Percentiles rank a stretch among this genome's conserved stretches.
phyloP scores from a whole-genome alignment of 2,329 filamentous ascomycete genomes.

The Diatrype stigma region DNA sequence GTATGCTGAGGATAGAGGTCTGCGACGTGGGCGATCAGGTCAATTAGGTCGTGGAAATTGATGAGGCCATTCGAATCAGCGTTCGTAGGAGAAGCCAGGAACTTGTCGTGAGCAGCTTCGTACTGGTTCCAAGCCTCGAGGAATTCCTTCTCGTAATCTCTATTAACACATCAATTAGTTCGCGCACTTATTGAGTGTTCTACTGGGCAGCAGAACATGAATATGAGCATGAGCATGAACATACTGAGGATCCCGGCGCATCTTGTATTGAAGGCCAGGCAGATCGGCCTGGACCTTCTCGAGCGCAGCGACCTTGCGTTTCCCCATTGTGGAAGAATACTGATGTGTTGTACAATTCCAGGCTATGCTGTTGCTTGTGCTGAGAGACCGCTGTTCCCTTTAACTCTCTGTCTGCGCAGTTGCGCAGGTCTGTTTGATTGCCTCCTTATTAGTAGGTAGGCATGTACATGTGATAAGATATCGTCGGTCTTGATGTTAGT shows the following conservation, averaged over 20 bases:
- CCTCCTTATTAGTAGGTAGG: no score
- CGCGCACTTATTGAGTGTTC: constrained; percentile 1
- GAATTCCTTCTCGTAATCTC: constrained; percentile 88
- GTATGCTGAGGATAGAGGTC: constrained; percentile 88
- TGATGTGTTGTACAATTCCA: no score
- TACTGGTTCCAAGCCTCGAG: constrained; percentile 86
- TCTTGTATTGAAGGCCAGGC: constrained; percentile 88
- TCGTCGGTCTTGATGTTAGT: no score
- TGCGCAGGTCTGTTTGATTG: not conserved
- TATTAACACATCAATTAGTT: constrained; percentile 25
- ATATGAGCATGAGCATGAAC: constrained; percentile 21
- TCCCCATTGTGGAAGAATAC: constrained; percentile 56
- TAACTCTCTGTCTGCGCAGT: no score
- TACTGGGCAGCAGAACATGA: not conserved
- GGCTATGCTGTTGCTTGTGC: no score
- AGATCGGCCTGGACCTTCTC: constrained; percentile 94
- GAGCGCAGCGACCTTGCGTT: constrained; percentile 84
- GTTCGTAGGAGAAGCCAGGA: constrained; percentile 75
- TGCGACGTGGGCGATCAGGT: constrained; percentile 88
- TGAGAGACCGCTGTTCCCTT: no score
- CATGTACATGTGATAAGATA: not conserved
- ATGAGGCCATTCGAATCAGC: constrained; percentile 75
- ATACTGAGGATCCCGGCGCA: constrained; percentile 77
- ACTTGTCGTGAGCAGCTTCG: constrained; percentile 85
- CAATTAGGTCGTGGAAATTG: constrained; percentile 85